phyloP scores from a whole-genome alignment of 169 alveolate genomes.

The Plasmodium falciparum region DNA sequence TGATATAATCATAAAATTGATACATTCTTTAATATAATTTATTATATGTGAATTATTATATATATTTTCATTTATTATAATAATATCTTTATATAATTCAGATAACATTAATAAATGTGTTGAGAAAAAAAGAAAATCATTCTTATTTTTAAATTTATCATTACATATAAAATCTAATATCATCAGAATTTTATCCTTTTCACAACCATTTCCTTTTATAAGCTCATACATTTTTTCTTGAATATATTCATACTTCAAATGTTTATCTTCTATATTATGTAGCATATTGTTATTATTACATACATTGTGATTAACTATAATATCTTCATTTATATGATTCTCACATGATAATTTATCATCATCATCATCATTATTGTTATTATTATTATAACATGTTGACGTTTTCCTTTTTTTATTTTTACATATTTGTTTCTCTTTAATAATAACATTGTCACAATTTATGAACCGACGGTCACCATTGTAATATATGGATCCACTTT shows the following conservation, averaged over 20 bases:
- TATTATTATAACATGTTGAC: neutral
- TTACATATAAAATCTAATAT: neutral
- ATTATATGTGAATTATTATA: neutral
- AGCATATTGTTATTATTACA: too few relatives aligned
- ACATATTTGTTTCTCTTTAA: too few relatives aligned
- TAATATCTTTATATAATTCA: slow-evolving; percentile 9
- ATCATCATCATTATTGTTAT: neutral
- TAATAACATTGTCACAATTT: too few relatives aligned
- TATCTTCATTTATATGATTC: neutral
- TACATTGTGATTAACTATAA: too few relatives aligned
- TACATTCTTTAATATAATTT: neutral
- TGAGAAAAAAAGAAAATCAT: neutral
- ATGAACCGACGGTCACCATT: too few relatives aligned
- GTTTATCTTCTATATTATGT: neutral
- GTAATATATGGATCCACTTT: too few relatives aligned
- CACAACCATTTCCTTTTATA: neutral
- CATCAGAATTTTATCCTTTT: neutral
- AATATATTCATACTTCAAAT: neutral
- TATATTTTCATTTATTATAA: neutral
- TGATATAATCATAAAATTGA: neutral
- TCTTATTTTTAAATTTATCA: neutral
- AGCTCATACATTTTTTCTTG: neutral
- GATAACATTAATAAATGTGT: neutral
- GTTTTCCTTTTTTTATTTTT: neutral
- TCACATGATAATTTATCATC: neutral